These are phyloP conservation scores for Hansenula lynferdii DNA, from an alignment of 1,139 yeast species.

Conservation along the genomic window DNA sequence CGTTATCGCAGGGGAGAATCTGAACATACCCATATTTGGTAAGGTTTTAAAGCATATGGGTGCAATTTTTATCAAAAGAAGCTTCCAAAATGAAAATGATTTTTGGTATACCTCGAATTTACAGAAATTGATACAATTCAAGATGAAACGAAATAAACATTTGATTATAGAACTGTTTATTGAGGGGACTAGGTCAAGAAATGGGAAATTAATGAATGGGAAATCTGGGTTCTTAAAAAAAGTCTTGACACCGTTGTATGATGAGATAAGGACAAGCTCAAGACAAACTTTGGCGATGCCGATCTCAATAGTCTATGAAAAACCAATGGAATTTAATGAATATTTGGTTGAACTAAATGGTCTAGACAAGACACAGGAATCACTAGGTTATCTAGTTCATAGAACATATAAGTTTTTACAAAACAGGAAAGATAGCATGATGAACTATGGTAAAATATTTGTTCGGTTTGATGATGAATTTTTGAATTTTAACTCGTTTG, in stretches of 20 bases:
- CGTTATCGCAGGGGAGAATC: constrained; percentile 20
- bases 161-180: constrained; percentile 15
- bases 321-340: constrained; percentile 20
- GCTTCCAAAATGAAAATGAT: constrained; percentile 11
- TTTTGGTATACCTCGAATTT: constrained; percentile 13
- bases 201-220: constrained; percentile 19
- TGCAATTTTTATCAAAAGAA: constrained; percentile 18
- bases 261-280: not conserved
- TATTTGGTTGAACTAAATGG: constrained; percentile 18
- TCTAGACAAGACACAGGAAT: constrained; percentile 18
- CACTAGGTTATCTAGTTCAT: too few relatives aligned
- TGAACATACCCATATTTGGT: constrained; percentile 19
- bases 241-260: constrained; percentile 8
- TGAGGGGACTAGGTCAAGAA: constrained; percentile 20
- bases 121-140: constrained; percentile 7
- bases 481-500: constrained; percentile 3
- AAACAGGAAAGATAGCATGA: constrained; percentile 1
- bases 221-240: constrained; percentile 17
- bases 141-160: constrained; percentile 3
- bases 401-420: too few relatives aligned
- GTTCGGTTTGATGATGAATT: constrained; percentile 13
- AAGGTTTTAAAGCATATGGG: constrained; percentile 12
- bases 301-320: constrained; percentile 16
- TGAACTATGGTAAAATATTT: constrained; percentile 16
- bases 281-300: constrained; percentile 11